A percentile compares a stretch with the other conserved stretches of the same genome.
phyloP scores from a whole-genome alignment of 768 basidiomycete species.

The Tylopilus sp. region DNA sequence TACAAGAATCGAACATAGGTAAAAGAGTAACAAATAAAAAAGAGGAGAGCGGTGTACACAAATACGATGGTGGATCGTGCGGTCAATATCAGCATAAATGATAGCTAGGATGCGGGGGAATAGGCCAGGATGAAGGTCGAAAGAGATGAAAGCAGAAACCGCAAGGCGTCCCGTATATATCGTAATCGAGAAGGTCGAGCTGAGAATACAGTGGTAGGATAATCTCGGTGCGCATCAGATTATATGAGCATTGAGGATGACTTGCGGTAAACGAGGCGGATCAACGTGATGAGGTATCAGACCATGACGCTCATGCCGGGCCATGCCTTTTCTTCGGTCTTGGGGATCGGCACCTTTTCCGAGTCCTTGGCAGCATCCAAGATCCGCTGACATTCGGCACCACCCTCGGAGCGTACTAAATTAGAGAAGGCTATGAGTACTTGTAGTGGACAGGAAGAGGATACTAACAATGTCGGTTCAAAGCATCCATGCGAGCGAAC shows the following conservation, averaged over 20 bases:
- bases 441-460: not conserved
- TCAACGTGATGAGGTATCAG: constrained; percentile 18
- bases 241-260: constrained; percentile 20
- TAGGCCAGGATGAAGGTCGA: not conserved
- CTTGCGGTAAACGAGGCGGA: constrained; percentile 12
- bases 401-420: constrained; percentile 77
- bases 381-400: constrained; percentile 63
- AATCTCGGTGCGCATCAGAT: constrained; percentile 22
- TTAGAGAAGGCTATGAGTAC: not conserved
- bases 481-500: constrained; percentile 93
- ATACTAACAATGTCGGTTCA: constrained; percentile 86
- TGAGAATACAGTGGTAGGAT: constrained; percentile 18
- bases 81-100: constrained; percentile 29
- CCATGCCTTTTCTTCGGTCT: constrained; percentile 34
- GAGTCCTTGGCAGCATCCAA: constrained; percentile 35
- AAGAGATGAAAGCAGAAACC: constrained; percentile 22
- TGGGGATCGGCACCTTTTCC: constrained; percentile 23
- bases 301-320: constrained; percentile 32
- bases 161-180: constrained; percentile 30
- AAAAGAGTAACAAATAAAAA: constrained; percentile 13
- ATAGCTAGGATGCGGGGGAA: constrained; percentile 6
- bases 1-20: constrained; percentile 26
- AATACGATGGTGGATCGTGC: constrained; percentile 11
- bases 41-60: constrained; percentile 3
- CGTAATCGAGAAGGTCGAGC: constrained; percentile 22